A percentile compares a stretch with the other conserved stretches of the same genome.
These are phyloP conservation scores for Coniella lustricola DNA, from an alignment of 2,329 filamentous ascomycete genomes.

Conservation along the genomic window DNA sequence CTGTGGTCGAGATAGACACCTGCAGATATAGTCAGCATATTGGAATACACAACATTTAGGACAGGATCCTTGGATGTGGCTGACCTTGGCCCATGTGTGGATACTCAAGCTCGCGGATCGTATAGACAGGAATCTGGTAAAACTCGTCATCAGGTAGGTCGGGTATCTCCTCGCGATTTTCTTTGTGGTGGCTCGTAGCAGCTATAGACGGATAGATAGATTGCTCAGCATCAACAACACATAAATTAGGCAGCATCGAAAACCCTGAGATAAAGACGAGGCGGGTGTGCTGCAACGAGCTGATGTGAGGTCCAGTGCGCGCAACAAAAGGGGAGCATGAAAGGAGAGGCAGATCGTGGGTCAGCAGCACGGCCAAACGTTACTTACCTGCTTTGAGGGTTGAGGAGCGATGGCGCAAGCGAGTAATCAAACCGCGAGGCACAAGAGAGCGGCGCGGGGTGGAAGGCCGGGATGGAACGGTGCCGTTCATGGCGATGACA, in stretches of 20 bases:
- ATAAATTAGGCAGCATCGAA: not conserved
- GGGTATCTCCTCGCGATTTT: not conserved
- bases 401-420: slow-evolving; percentile 7
- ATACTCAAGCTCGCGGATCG: slow-evolving; percentile 32
- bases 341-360: not conserved
- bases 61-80: slow-evolving; percentile 2
- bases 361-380: not conserved
- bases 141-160: slow-evolving; percentile 5
- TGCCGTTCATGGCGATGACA: not conserved
- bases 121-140: slow-evolving; percentile 22
- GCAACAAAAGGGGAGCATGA: not conserved
- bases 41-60: too few species aligned
- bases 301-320: not conserved
- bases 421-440: slow-evolving; percentile 2
- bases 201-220: not conserved
- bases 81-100: slow-evolving; percentile 35
- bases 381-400: slow-evolving; percentile 10
- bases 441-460: slow-evolving; percentile 3
- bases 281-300: not conserved
- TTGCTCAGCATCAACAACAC: not conserved
- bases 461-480: not conserved
- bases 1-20: slow-evolving; percentile 53
- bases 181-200: not conserved
- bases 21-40: slow-evolving; percentile 9
- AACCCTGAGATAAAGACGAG: not conserved